Evolutionary conservation across 1,284 basidiomycete species (phyloP), one percentile per base, ranked within the genome.

Genomic region (Filobasidium uniguttulatum): DNA sequence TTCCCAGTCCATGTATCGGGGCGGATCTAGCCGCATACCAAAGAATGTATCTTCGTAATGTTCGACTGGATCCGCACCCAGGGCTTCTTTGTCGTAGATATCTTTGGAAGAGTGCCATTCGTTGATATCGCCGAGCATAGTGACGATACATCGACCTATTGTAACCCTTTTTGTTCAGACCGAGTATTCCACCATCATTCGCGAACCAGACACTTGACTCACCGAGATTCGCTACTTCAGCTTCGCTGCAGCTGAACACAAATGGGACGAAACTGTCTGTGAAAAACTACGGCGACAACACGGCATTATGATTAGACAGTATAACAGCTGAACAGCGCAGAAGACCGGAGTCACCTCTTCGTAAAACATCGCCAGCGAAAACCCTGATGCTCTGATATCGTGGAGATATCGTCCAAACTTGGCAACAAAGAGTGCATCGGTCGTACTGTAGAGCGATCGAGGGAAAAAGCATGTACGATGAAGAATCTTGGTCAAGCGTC

Each of bases 151-250:
- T 33, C 84, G 85, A 22, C 86, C 85, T 86, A 53, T 5, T 29
- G 30, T 10, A 14, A 15, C 30, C 45, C 52, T 31, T 45, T n/a
- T 22, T 36, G 23, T 17, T 22, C 36, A 38, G 12, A 22, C 4
- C 9, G 44, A n/a, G 20, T 52, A 31, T 25, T 34, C 35, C 29
- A 23, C 51, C 7, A 47, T 34, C 6, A 48, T 37, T 54, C 45
- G 41, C 20, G 44, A 28, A 48, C 34, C 30, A 33, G 43, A 51
- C 17, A 19, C 17, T 17, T n/a, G 8, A 62, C 72, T 44, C 59
- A 85, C 88, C 90, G 62, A 91, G 91, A 68, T 96, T 98, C 50
- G 84, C 80, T 6, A 90, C 90, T 69, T 99, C 93, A 59, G 86
- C 88, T 71, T 94, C 93, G 47, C 89, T 94, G 60, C 87, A 91